Evolutionary conservation across 345 rosid genomes (phyloP), one percentile per base, ranked within the genome.

Genomic region (Turnera subulata): DNA sequence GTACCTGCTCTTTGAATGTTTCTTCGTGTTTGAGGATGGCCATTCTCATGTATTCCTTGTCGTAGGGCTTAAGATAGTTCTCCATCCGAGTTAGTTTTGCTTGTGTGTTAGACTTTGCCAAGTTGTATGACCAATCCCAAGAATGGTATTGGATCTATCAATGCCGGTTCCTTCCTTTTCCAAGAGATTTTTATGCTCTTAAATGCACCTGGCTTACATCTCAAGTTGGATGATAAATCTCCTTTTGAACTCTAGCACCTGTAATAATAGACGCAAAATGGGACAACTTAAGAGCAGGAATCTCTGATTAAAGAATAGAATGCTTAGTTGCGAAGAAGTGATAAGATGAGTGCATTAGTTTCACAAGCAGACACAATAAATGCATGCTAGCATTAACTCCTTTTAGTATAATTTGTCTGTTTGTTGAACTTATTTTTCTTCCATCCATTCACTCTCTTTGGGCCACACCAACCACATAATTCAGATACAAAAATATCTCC

Each of bases 1-100:
- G 6, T 62, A 86, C 99, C 99, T 93, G 99, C 61, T 86, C 77
- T 79, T 78, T 93, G 81, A 93, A 93, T 39, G 96, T 93, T 81
- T 93, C 83, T 78, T 93, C 99, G 59, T 93, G 99, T 72, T 85
- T 85, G 45, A 93, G 70, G 80, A 93, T 93, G 67, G 91, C 96
- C 91, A 80, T 68, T 78, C 79, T 89, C 99, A 93, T 85, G 81
- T 48, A 74, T 61, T 89, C 93, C 80, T 79, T 85, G 46, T 86
- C 94, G 68, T 79, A 79, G 43, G 89, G 82, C 65, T 78, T 66
- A 33, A 83, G 76, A 58, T 78, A 66, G 74, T 82, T 89, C 86
- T 81, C 97, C 99, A 93, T 91, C n/a, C 53, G 66, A 40, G 54
- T 46, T 24, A 17, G 7, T 37, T 23, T 22, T 23, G 52, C 16